Evolutionary conservation across 805 yeast genomes (phyloP), one percentile per base, ranked within the genome.

Genomic region (Yarrowia deformans): DNA sequence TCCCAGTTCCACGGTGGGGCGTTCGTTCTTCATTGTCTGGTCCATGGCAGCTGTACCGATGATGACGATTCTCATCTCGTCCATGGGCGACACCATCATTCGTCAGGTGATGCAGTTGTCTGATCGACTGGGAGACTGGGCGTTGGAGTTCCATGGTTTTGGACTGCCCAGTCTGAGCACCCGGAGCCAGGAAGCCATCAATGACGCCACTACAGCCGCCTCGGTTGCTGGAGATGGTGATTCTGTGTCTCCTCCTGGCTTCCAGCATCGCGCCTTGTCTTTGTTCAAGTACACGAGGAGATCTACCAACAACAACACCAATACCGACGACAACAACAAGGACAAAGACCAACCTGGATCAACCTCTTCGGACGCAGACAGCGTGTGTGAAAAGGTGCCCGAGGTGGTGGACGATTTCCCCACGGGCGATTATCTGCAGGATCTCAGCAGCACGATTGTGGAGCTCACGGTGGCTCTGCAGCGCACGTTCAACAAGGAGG

Each of bases 1-100:
- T 0, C 96, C 97, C 0, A 69, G 60, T 0, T 77, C 88, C 0
- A 79, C 87, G 0, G 88, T 90, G 5, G 96, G 97, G 0, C 79
- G 89, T 46, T 84, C 89, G 0, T 86, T 91, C 72, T 92, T 92
- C 74, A 86, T 90, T 8, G 78, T 87, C 8, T 93, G 97, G 97
- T 89, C 93, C 0, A 75, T 93, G 23, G 80, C 87, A 4, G 97
- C 97, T 0, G 88, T 93, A 23, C 97, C 97, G 0, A 81, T 91
- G 66, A 91, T 92, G 96, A 90, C 97, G 1, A 88, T 89, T n/a
- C 81, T 91, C 67, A 86, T 91, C 43, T 88, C 93, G 0, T 87
- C 86, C 64, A 80, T 89, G 60, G 91, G 94, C 71, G 96, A 90
- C 74, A 80, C 85, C 19, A 48, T 76, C 32, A 73, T 76, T 45